Conservation (phyloP, 495 filamentous ascomycete species). For the Hamigera avellanea region DNA sequence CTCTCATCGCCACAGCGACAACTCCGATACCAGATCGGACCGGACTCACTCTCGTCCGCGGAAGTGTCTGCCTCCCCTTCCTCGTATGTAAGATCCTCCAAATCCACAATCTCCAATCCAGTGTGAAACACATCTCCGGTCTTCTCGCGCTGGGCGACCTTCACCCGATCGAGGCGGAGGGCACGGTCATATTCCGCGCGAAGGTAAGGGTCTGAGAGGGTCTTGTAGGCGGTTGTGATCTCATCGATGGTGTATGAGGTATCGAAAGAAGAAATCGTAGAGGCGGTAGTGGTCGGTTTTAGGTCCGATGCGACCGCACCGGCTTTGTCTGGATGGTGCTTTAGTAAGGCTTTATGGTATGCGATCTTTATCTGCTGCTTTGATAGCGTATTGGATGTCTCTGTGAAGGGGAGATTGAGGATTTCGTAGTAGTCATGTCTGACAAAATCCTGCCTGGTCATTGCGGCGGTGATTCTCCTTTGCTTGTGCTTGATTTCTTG, state of each 20-base stretch:
- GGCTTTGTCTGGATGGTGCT: constrained; percentile 73
- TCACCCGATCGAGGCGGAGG: constrained; percentile 28
- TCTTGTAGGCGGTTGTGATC: constrained; percentile 64
- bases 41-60: not conserved
- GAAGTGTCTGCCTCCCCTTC: constrained; percentile 9
- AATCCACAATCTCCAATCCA: constrained; percentile 68
- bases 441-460: constrained; percentile 7
- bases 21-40: constrained; percentile 45
- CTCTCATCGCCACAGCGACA: constrained; percentile 75
- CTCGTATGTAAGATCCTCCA: constrained; percentile 61
- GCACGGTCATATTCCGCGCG: constrained; percentile 56
- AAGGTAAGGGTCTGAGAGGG: constrained; percentile 45
- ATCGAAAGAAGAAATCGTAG: too few species aligned
- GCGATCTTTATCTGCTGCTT: constrained; percentile 54
- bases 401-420: constrained; percentile 35
- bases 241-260: constrained; percentile 53
- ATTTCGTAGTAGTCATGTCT: constrained; percentile 38
- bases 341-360: constrained; percentile 67
- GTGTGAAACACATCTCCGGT: constrained; percentile 40
- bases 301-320: constrained; percentile 5
- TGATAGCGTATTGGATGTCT: constrained; percentile 11
- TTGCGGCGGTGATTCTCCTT: constrained; percentile 8
- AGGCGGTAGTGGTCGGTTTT: not conserved
- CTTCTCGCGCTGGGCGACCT: constrained; percentile 14
- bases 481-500: too few species aligned